These are phyloP conservation scores for Aspergillus sp. DNA, from an alignment of 2,329 filamentous ascomycete genomes.

Conservation along the genomic window DNA sequence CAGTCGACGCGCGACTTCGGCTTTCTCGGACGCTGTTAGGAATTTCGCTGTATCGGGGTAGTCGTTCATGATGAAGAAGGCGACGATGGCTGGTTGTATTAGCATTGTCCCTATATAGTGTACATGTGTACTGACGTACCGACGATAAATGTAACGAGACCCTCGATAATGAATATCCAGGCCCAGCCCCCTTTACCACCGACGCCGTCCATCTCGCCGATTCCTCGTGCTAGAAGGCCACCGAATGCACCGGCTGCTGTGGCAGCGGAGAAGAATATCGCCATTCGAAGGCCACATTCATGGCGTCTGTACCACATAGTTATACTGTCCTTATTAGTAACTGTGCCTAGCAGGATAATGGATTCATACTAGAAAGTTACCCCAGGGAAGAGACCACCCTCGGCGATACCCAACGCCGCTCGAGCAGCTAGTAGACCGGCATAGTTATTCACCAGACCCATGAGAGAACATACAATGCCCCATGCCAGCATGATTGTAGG, in stretches of 20 bases:
- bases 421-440: constrained; percentile 51
- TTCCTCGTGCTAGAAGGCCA: constrained; percentile 13
- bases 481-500: constrained; percentile 49
- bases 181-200: background rate
- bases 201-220: constrained; percentile 4
- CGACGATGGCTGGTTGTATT: background rate
- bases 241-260: constrained; percentile 17
- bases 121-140: constrained; percentile 3
- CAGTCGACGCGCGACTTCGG: constrained; percentile 5
- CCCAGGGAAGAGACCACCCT: constrained; percentile 27
- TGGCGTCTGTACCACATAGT: constrained; percentile 15
- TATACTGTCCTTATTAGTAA: background rate
- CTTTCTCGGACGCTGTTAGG: constrained; percentile 6
- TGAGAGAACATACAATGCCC: constrained; percentile 34
- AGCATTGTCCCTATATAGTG: no score
- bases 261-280: constrained; percentile 16
- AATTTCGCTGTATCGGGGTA: constrained; percentile 16
- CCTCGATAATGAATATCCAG: constrained; percentile 17
- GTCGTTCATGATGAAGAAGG: constrained; percentile 16
- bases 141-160: constrained; percentile 7
- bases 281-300: constrained; percentile 15
- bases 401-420: constrained; percentile 50
- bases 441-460: constrained; percentile 55
- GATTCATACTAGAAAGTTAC: constrained; percentile 12
- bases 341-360: no score